phyloP scores from a whole-genome alignment of 805 yeast genomes.

The Myxozyma mucilagina region DNA sequence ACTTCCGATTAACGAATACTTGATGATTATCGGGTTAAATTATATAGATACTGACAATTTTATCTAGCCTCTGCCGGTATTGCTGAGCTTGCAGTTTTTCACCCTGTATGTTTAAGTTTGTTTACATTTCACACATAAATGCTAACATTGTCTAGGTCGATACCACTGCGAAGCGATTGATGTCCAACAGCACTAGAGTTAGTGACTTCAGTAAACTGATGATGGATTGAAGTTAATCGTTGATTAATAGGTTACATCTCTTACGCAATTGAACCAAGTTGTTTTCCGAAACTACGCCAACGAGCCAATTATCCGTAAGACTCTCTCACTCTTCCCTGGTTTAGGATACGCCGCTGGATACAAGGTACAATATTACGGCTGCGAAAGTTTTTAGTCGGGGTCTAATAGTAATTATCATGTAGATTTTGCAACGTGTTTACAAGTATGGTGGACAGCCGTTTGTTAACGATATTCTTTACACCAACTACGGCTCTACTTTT shows the following conservation, averaged over 20 bases:
- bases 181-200: constrained; percentile 83
- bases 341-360: constrained; percentile 97
- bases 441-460: constrained; percentile 99
- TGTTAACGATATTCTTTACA: constrained; percentile 86
- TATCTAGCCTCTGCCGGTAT: constrained; percentile 72
- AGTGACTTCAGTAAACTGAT: constrained; percentile 39
- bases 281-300: constrained; percentile 81
- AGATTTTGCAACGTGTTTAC: constrained; percentile 90
- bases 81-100: constrained; percentile 94
- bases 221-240: background rate
- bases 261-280: constrained; percentile 74
- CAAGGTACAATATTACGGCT: constrained; percentile 46
- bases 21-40: no score
- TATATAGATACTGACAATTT: background rate
- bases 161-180: constrained; percentile 92
- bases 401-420: background rate
- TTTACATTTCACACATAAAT: background rate
- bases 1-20: background rate
- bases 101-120: constrained; percentile 58
- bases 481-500: constrained; percentile 67
- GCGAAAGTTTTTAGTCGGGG: background rate
- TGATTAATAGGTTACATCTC: constrained; percentile 57
- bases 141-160: constrained; percentile 51
- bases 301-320: constrained; percentile 67
- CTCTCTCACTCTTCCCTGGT: constrained; percentile 92